Conservation (phyloP, 352 stramenopile genomes). For the Stephanocyclus meneghinianus region DNA sequence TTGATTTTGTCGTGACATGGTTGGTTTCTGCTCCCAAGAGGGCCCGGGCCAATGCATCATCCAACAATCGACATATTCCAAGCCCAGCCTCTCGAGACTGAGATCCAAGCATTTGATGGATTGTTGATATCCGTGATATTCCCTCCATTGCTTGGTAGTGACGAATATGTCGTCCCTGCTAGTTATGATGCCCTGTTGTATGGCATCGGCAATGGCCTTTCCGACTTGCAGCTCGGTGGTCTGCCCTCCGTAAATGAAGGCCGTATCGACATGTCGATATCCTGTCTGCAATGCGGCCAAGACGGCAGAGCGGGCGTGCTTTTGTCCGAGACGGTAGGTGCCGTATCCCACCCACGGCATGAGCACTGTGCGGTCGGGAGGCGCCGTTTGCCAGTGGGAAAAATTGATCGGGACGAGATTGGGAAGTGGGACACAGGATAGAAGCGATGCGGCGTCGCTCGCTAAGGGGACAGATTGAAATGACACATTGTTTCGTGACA, state of each 20-base stretch:
- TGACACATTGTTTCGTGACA: not conserved
- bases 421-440: slow-evolving; percentile 15
- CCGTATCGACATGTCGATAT: slow-evolving; percentile 77
- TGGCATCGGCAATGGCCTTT: slow-evolving; percentile 58
- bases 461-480: slow-evolving; percentile 24
- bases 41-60: slow-evolving; percentile 73
- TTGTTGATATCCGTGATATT: slow-evolving; percentile 76
- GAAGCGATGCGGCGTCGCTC: slow-evolving; percentile 24
- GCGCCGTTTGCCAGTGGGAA: not conserved
- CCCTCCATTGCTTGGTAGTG: slow-evolving; percentile 80
- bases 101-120: slow-evolving; percentile 63
- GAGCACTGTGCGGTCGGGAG: slow-evolving; percentile 7
- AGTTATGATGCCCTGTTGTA: slow-evolving; percentile 50
- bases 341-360: slow-evolving; percentile 73
- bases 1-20: slow-evolving; percentile 3
- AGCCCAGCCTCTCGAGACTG: slow-evolving; percentile 23
- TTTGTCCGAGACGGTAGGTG: slow-evolving; percentile 72
- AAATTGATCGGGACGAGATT: not conserved
- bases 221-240: slow-evolving; percentile 69
- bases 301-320: slow-evolving; percentile 34
- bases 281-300: slow-evolving; percentile 58
- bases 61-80: slow-evolving; percentile 60
- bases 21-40: slow-evolving; percentile 15
- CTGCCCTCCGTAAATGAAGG: slow-evolving; percentile 79
- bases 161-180: slow-evolving; percentile 68